Evolutionary conservation across 176 grass and related monocot genomes (phyloP).

Genomic region (Oryza punctata): DNA sequence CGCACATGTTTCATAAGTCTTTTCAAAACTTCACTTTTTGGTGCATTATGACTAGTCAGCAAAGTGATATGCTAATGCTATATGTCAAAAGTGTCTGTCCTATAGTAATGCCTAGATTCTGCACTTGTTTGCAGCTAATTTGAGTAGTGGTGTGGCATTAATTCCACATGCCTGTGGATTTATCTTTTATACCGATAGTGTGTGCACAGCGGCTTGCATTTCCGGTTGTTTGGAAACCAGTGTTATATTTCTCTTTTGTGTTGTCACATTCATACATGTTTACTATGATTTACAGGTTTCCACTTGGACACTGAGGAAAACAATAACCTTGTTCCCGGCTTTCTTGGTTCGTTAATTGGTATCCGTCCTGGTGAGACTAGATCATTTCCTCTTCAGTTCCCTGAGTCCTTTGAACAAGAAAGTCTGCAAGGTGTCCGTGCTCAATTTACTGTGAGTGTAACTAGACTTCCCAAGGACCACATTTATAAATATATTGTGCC

Average conservation of each 20-base stretch:
- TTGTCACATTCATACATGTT: constrained; percentile 1
- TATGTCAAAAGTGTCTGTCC: constrained; percentile 8
- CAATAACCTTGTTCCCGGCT: constrained; percentile 75
- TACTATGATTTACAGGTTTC: constrained; percentile 59
- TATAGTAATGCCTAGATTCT: background rate
- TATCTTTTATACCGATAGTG: constrained; percentile 19
- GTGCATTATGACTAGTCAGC: constrained; percentile 2
- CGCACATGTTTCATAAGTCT: background rate
- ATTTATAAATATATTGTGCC: constrained; percentile 18
- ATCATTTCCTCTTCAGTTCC: constrained; percentile 90
- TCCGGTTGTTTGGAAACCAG: constrained; percentile 19
- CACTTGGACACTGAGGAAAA: constrained; percentile 96
- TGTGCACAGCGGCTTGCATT: constrained; percentile 2
- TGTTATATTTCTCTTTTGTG: background rate
- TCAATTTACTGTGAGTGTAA: constrained; percentile 85
- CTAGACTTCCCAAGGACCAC: constrained; percentile 32
- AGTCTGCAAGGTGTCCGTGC: constrained; percentile 67
- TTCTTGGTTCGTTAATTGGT: constrained; percentile 89
- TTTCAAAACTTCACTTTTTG: constrained; percentile 11
- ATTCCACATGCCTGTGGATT: background rate
- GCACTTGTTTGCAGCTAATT: constrained; percentile 23
- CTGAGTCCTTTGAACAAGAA: constrained; percentile 84
- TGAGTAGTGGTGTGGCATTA: background rate
- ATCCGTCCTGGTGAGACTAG: constrained; percentile 81
- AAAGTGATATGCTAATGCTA: background rate